Evolutionary conservation across 2,329 filamentous ascomycete species (phyloP), one percentile per base, ranked within the genome.

Genomic region (Nannizziopsis barbatae): DNA sequence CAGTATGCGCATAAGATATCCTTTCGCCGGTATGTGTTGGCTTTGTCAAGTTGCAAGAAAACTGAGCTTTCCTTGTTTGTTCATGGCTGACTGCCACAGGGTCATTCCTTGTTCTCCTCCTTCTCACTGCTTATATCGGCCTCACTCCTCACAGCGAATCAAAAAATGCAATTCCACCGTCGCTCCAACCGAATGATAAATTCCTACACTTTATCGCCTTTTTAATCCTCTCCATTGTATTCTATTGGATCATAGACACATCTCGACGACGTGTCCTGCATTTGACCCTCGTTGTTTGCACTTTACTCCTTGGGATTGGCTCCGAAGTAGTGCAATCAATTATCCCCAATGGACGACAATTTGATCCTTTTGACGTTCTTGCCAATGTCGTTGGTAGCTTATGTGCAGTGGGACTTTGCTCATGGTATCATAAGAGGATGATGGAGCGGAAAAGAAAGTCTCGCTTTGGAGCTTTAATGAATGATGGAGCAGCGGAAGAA

Each of bases 241-340:
- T 96, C 75, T 98, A 98, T 78, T 98, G 92, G 88, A 85, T 95
- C 62, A 70, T 95, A 58, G 92, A 98, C 65, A 93, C 88, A 45
- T 84, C 81, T 54, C 85, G 92, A 53, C 82, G 90, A 45, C 85
- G 90, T 57, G 83, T 81, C 15, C 72, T 95, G 42, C 84, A 98
- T 66, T 71, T 95, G 55, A 94, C 89, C 11, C 71, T 95, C 20
- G 64, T 87, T 17, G 74, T 87, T 52, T 93, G 87, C 70, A 93
- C 89, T 5, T 68, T 83, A 37, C 69, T 71, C 10, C 61, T 75
- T 5, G 71, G 69, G 27, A 59, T 76, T 41, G 74, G 81, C 55
- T 79, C 75, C 53, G 73, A 80, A 56, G 70, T 81, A 51, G 70
- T 81, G 50, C 65, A 75, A 50, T 66, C 61, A 46, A 69, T 89